Conservation (phyloP, 2,329 filamentous ascomycete genomes). For the Didymella segeticola region DNA sequence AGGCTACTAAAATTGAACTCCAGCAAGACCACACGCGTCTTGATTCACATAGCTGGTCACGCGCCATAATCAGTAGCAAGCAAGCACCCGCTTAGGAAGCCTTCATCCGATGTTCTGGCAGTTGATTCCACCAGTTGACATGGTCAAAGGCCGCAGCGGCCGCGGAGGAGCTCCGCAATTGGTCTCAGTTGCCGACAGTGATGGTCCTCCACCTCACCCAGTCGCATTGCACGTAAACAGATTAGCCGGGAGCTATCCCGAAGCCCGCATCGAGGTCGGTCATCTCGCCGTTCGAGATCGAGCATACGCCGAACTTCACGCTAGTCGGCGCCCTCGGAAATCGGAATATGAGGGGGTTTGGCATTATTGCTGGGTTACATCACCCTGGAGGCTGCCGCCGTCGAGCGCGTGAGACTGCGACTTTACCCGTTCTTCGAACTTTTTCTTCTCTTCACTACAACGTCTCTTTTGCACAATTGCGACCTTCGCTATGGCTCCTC, state of each 20-base stretch:
- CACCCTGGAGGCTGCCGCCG: slow-evolving; percentile 56
- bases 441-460: neutral
- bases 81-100: too few species aligned
- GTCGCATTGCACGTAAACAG: slow-evolving; percentile 4
- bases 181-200: slow-evolving; percentile 8
- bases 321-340: slow-evolving; percentile 16
- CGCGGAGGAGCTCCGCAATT: slow-evolving; percentile 16
- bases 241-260: slow-evolving; percentile 26
- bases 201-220: neutral
- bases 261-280: slow-evolving; percentile 20
- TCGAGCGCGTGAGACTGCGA: slow-evolving; percentile 49
- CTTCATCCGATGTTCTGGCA: neutral
- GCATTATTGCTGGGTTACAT: slow-evolving; percentile 11
- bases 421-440: slow-evolving; percentile 5
- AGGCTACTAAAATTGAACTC: slow-evolving; percentile 7
- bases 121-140: neutral
- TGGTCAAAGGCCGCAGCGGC: slow-evolving; percentile 14
- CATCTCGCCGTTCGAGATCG: slow-evolving; percentile 13
- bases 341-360: slow-evolving; percentile 16
- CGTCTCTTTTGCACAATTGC: neutral
- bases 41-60: neutral
- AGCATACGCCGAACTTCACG: slow-evolving; percentile 18
- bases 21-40: neutral
- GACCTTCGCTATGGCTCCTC: slow-evolving; percentile 58
- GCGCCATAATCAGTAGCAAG: slow-evolving; percentile 5